Percentiles rank a stretch among this genome's conserved stretches.
These are phyloP conservation scores for Wickerhamiella sergipiensis DNA, from an alignment of 805 yeast species.

Conservation along the genomic window DNA sequence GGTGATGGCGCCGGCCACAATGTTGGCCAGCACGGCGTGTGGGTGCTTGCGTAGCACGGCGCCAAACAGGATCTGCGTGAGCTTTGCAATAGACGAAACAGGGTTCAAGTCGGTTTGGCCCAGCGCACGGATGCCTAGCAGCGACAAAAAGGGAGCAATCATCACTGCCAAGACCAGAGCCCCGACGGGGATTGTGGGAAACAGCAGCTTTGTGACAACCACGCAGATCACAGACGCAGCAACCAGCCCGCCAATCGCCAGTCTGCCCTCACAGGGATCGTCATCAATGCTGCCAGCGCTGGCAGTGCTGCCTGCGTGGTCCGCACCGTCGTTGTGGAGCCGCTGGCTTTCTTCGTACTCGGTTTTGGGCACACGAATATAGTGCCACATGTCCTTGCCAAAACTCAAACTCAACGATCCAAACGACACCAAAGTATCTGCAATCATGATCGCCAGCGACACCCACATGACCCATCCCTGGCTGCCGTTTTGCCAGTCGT, in stretches of 20 bases:
- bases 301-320: neutral
- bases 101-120: constrained; percentile 97
- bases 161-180: constrained; percentile 55
- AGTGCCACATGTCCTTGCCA: neutral
- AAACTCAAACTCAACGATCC: neutral
- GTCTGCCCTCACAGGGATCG: constrained; percentile 10
- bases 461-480: constrained; percentile 98
- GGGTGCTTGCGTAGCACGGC: constrained; percentile 67
- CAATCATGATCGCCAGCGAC: constrained; percentile 83
- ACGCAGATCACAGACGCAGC: constrained; percentile 58
- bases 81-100: constrained; percentile 89
- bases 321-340: neutral
- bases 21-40: constrained; percentile 68
- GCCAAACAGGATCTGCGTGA: constrained; percentile 83
- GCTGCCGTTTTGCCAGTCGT: constrained; percentile 86
- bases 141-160: constrained; percentile 64
- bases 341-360: constrained; percentile 4
- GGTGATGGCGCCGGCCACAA: constrained; percentile 92
- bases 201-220: constrained; percentile 47
- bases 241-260: constrained; percentile 39
- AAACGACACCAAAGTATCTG: constrained; percentile 41
- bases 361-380: neutral
- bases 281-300: constrained; percentile 10
- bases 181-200: constrained; percentile 55
- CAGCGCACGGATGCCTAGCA: constrained; percentile 81